Evolutionary conservation across 257 asterid species (phyloP), one percentile per base, ranked within the genome.

Genomic region (Solanum okadae): DNA sequence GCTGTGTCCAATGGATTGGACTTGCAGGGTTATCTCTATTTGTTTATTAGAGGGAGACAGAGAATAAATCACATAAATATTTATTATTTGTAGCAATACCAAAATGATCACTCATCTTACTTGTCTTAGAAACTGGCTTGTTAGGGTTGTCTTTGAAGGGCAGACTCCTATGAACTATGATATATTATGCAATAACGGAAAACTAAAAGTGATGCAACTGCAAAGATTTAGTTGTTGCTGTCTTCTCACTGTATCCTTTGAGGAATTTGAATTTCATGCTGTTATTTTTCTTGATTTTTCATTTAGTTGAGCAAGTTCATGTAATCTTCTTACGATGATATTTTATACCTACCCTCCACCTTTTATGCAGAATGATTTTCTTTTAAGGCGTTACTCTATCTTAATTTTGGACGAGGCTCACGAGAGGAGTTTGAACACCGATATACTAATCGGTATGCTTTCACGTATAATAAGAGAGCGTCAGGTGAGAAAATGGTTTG

Each of bases 361-460:
- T 86, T 88, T 88, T 67, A 88, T 88, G 90, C 90, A 96, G 99
- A 93, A 89, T 88, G 99, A 97, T 91, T 97, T 97, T 91, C 88
- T 95, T 75, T 90, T 97, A 90, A 96, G 91, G 88, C 96, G 95
- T 88, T 97, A 97, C 93, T 96, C 99, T 1, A 90, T 95, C 88
- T 81, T 97, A 87, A 97, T 97, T 85, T 91, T 96, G 97, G 99
- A 97, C 90, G 99, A 96, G 94, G 99, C 98, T 87, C 98, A 97
- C 25, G 98, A 97, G 93, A 94, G 99, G 91, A 97, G 99, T 93
- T 92, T 97, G 93, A 96, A 97, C 92, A 97, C 99, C 16, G 99
- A 97, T 91, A 95, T 97, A 90, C 99, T 97, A 88, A 91, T 96
- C n/a, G 98, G 98, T 89, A 96, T 97, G 99, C 99, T 97, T 91